phyloP scores from a whole-genome alignment of 2,329 filamentous ascomycete genomes.

The Cladosporium phlei region DNA sequence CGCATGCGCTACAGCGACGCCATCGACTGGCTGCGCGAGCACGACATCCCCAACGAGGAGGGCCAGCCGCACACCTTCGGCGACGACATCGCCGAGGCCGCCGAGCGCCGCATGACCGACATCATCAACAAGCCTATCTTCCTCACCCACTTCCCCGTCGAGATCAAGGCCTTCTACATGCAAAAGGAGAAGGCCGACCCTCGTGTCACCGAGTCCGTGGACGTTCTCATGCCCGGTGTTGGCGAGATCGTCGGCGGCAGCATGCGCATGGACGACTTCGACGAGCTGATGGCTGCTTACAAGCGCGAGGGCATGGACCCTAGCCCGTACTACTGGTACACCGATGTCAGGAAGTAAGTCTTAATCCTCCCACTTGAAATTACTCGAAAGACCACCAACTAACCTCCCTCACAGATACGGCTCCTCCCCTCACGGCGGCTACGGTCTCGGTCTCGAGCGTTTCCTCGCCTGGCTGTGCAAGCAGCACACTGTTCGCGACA shows the following conservation, averaged over 20 bases:
- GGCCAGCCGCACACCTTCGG: conserved; percentile 85
- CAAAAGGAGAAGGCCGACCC: conserved; percentile 73
- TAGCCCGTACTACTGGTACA: conserved; percentile 95
- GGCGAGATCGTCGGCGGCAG: conserved; percentile 94
- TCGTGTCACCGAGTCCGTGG: conserved; percentile 88
- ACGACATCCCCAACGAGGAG: conserved; percentile 90
- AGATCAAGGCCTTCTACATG: conserved; percentile 99
- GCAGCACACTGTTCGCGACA: conserved; percentile 61
- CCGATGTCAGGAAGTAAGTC: conserved; percentile 75
- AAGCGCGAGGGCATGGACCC: conserved; percentile 80
- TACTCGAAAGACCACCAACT: not conserved
- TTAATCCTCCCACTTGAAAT: too few species aligned
- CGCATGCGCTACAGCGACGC: conserved; percentile 94
- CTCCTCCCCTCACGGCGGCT: conserved; percentile 85
- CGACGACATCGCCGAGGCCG: conserved; percentile 96
- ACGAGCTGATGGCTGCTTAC: conserved; percentile 85
- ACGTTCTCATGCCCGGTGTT: conserved; percentile 83
- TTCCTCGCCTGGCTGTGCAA: conserved; percentile 65
- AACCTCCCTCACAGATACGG: conserved; percentile 61
- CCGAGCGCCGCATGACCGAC: conserved; percentile 95
- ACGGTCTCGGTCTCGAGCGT: conserved; percentile 86
- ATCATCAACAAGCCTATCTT: conserved; percentile 93
- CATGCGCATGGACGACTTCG: conserved; percentile 92
- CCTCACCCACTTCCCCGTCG: conserved; percentile 91
- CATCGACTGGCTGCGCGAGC: conserved; percentile 86